Evolutionary conservation across 257 asterid species (phyloP).

Genomic region (Solanum sitiens): DNA sequence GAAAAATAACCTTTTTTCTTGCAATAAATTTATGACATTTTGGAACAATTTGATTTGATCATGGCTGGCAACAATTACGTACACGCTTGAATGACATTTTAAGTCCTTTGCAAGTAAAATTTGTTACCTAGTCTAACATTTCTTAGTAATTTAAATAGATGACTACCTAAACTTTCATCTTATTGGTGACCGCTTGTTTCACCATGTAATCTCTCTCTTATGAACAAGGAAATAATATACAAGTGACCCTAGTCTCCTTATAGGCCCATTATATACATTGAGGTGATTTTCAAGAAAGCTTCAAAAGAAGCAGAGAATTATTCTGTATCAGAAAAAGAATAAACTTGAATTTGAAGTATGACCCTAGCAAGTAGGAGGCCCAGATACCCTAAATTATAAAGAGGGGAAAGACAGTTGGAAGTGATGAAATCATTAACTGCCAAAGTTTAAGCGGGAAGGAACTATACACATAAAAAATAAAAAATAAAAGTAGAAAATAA

Average conservation of each 20-base stretch:
- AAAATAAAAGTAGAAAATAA: not conserved
- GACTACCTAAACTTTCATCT: not conserved
- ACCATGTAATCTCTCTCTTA: too few species aligned
- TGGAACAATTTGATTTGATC: not conserved
- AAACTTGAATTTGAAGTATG: not conserved
- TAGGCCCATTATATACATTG: not conserved
- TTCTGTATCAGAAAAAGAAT: not conserved
- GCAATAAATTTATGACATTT: not conserved
- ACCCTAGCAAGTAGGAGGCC: not conserved
- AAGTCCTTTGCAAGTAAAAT: not conserved
- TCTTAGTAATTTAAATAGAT: too few species aligned
- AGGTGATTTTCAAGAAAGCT: not conserved
- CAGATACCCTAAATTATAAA: not conserved
- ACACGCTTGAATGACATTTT: not conserved
- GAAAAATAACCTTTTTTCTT: not conserved
- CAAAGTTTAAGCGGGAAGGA: slow-evolving; percentile 5
- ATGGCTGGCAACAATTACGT: not conserved
- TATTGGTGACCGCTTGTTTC: too few species aligned
- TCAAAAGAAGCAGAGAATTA: not conserved
- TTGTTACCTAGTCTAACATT: not conserved
- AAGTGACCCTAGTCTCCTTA: not conserved
- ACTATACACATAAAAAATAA: not conserved
- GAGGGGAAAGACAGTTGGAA: not conserved
- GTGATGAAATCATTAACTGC: not conserved
- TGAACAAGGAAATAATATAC: too few species aligned